A percentile compares a stretch with the other conserved stretches of the same genome.
phyloP scores from a whole-genome alignment of 2,329 filamentous ascomycete species.

The Fusarium drepaniforme region DNA sequence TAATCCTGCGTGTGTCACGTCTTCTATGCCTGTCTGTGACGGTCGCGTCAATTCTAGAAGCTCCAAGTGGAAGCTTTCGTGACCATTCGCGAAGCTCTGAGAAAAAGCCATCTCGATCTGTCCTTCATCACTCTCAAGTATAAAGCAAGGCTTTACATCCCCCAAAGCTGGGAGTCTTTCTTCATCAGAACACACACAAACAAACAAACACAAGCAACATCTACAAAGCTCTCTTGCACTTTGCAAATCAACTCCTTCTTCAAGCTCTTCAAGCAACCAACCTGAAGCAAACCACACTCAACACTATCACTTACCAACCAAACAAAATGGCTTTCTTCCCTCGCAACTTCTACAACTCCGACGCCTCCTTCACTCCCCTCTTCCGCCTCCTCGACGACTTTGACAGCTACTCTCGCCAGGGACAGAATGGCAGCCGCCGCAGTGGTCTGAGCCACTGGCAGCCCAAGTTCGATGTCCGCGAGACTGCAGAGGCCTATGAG shows the following conservation, averaged over 20 bases:
- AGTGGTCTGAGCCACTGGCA: constrained; percentile 68
- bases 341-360: constrained; percentile 62
- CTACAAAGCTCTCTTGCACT: constrained; percentile 30
- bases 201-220: constrained; percentile 40
- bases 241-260: constrained; percentile 39
- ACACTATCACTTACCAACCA: constrained; percentile 39
- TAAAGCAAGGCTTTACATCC: constrained; percentile 45
- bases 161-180: constrained; percentile 22
- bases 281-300: constrained; percentile 42
- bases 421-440: constrained; percentile 36
- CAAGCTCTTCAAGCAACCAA: constrained; percentile 39
- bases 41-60: constrained; percentile 43
- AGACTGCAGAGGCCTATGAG: constrained; percentile 76
- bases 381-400: constrained; percentile 76
- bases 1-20: constrained; percentile 19
- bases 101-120: constrained; percentile 28
- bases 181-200: constrained; percentile 46
- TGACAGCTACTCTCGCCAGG: constrained; percentile 65
- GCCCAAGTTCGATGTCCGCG: constrained; percentile 83
- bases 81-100: constrained; percentile 32
- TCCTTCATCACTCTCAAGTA: constrained; percentile 36
- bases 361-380: constrained; percentile 68
- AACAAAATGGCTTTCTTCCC: constrained; percentile 72
- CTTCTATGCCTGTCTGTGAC: constrained; percentile 12
- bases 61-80: constrained; percentile 26